Base-by-base conservation (phyloP, 2,329 filamentous ascomycete genomes). In the Talaromyces albobiverticillius region DNA sequence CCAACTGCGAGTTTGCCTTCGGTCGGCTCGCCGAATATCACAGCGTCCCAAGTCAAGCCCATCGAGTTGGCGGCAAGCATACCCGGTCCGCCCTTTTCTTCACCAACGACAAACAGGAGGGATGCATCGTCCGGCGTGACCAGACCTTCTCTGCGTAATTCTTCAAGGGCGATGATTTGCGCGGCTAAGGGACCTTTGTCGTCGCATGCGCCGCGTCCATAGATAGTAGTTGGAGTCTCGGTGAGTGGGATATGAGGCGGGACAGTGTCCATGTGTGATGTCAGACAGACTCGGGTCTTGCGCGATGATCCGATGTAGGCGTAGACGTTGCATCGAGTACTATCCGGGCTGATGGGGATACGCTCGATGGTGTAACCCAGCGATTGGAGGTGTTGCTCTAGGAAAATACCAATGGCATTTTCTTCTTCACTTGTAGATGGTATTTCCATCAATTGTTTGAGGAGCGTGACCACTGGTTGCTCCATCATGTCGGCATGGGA, bases 181-280 rank as follows among this genome's bases (percentile, higher is more conserved):
- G 89, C 80, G 0, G 90, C 89, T 11, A 94, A 79, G 62, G 79
- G 82, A 13, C 76, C 85, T 67, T 89, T 63, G 31, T 71, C 70
- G 41, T 89, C 61, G 83, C 85, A 65, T 86, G 81, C 14, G 65
- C 71, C 90, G 29, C 90, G 84, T 2, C 90, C 90, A 49, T 79
- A 81, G 56, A 93, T 88, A 13, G 70, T 76, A 32, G 76, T 64
- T 14, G 67, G 64, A 47, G 62, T 61, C 58, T 59, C 64, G 40
- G 77, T 76, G 69, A 90, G 90, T 0, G 85, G 85, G 56, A 89
- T 87, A 67, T 82, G 84, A 0, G 88, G 88, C 0, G 88, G 87
- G 0, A 89, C 86, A 2, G 82, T 82, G 48, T 71, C 68, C 64
- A 71, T 70, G 57, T 73, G 69, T 1, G 66, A 62, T 5, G 68